Evolutionary conservation across 2,329 filamentous ascomycete species (phyloP), one percentile per base, ranked within the genome.

Genomic region (Teratosphaeria nubilosa): DNA sequence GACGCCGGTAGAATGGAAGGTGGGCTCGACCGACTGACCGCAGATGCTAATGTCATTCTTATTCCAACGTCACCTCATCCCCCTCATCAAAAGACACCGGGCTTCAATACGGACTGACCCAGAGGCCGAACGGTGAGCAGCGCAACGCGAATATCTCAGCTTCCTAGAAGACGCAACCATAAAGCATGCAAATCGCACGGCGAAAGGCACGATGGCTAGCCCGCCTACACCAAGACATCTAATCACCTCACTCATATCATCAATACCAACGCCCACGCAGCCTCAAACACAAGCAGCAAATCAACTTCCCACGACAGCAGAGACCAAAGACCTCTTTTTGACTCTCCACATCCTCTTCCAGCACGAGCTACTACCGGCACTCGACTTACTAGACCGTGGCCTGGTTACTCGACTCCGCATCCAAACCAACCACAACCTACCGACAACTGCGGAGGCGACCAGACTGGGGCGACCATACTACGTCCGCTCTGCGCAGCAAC

Each of bases 271-370:
- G 25, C 25, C 64, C 20, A 63, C 69, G 48, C 53, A 60, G 37
- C 61, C 45, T 58, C 66, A 54, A 50, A 20, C 41, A 51, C 54
- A 68, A 7, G 55, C 70, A 52, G 63, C 71, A 53, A 81, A 80
- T 64, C 78, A 82, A 10, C 67, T 77, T 20, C 64, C 58, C 51
- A 57, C 63, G 57, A 58, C 60, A 59, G 65, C 59, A 56, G 67
- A 25, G 60, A 22, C 59, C 65, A 51, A 73, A 71, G 64, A 54
- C 75, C 87, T 30, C 16, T 76, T 96, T n/a, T 76, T 90, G 1
- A 90, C 89, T 0, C 81, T 96, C 0, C 91, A 96, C 74, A 87
- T 90, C 34, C 76, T 96, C 14, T 95, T 95, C 68, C 91, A 91
- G 0, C 83, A 84, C 62, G 82, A 90, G 56, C 76, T 96, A 1